Percentiles rank a stretch among this genome's conserved stretches.
These are phyloP conservation scores for Friedmanniomyces simplex DNA, from an alignment of 495 filamentous ascomycete genomes.

Conservation along the genomic window DNA sequence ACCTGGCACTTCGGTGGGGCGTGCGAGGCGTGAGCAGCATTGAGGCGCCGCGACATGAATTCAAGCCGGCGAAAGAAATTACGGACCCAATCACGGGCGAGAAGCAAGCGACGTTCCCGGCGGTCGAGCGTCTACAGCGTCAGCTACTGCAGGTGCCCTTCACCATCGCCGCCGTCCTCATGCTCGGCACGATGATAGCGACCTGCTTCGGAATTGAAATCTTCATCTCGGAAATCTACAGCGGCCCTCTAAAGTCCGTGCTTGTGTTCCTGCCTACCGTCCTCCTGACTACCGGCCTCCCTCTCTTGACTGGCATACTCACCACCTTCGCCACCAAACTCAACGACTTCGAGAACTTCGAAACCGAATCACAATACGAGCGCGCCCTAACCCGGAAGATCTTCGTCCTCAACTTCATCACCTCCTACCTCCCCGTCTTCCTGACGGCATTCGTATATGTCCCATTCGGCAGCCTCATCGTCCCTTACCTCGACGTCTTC, in stretches of 20 bases:
- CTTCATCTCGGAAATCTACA: conserved; percentile 89
- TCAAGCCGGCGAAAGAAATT: conserved; percentile 63
- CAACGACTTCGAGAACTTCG: conserved; percentile 86
- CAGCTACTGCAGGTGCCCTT: conserved; percentile 87
- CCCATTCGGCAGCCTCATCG: conserved; percentile 76
- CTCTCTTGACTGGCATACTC: conserved; percentile 65
- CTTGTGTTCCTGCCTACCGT: conserved; percentile 81
- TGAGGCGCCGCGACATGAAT: conserved; percentile 63
- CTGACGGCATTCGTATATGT: conserved; percentile 95
- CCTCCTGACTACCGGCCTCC: conserved; percentile 66
- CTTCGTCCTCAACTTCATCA: conserved; percentile 95
- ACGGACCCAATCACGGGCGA: conserved; percentile 82
- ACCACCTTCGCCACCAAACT: conserved; percentile 66
- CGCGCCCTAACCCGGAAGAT: conserved; percentile 77
- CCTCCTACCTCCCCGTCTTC: conserved; percentile 85
- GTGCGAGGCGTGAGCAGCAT: conserved; percentile 80
- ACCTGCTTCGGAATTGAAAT: conserved; percentile 91
- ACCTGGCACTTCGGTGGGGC: conserved; percentile 85
- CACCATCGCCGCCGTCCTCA: conserved; percentile 55
- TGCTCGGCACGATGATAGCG: conserved; percentile 72
- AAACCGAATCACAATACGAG: conserved; percentile 73
- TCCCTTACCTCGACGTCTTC: conserved; percentile 86
- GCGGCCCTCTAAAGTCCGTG: conserved; percentile 75
- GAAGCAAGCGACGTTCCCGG: conserved; percentile 63
- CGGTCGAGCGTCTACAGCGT: conserved; percentile 60